Percentiles rank a stretch among this genome's conserved stretches.
phyloP scores from a whole-genome alignment of 2,329 filamentous ascomycete genomes.

The Fusarium bulbicola region DNA sequence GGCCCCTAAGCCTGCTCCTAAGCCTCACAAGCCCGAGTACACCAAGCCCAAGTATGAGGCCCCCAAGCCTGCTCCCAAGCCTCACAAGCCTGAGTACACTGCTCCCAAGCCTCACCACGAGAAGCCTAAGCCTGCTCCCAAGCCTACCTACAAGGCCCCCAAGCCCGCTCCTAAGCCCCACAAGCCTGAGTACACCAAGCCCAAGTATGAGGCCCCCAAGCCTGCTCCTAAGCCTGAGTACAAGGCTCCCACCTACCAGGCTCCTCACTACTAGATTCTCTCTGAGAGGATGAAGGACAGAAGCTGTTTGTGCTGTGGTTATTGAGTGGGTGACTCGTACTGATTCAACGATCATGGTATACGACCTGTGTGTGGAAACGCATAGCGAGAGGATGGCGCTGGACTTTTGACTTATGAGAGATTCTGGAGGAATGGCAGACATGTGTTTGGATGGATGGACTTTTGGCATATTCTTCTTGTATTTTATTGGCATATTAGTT shows the following conservation, averaged over 20 bases:
- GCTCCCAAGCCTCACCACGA: neutral
- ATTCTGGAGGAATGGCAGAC: neutral
- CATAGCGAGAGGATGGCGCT: neutral
- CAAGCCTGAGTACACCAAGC: neutral
- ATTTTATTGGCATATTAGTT: constrained; percentile 2
- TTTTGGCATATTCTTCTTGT: constrained; percentile 5
- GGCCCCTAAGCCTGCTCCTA: neutral
- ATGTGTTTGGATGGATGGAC: neutral
- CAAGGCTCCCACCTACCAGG: neutral
- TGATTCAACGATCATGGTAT: neutral
- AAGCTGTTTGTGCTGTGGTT: neutral
- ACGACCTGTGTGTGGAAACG: neutral
- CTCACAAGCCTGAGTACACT: neutral
- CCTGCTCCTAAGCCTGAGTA: neutral
- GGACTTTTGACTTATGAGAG: neutral
- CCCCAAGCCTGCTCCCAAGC: neutral
- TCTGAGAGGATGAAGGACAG: neutral
- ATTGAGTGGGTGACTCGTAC: neutral
- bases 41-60: neutral
- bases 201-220: neutral
- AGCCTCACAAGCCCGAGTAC: neutral
- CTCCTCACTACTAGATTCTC: constrained; percentile 2
- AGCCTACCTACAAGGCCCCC: neutral
- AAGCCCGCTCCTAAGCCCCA: neutral
- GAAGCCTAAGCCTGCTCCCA: neutral